Evolutionary conservation across 805 yeast species (phyloP).

Genomic region (Nakazawaea wyomingensis): DNA sequence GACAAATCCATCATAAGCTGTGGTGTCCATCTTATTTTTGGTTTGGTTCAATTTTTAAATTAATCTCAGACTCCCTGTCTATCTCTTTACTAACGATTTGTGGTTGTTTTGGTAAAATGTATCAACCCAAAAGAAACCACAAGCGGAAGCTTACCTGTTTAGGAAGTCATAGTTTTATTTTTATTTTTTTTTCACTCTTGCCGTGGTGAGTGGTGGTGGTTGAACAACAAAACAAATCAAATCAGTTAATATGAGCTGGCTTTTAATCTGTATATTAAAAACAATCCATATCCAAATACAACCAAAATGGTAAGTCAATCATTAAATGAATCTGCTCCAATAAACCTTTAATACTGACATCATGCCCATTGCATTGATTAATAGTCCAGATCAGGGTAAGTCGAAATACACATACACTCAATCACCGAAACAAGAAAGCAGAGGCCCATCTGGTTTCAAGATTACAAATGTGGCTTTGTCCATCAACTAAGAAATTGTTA

Average conservation of each 20-base stretch:
- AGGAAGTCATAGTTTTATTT: background rate
- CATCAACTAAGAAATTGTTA: background rate
- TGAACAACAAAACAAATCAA: too few relatives aligned
- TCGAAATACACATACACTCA: too few relatives aligned
- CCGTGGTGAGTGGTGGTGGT: too few relatives aligned
- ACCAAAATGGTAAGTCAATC: background rate
- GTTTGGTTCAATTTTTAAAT: too few relatives aligned
- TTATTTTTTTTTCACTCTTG: too few relatives aligned
- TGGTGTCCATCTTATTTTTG: background rate
- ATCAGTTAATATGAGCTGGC: too few relatives aligned
- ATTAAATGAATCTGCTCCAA: too few relatives aligned
- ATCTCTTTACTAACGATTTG: background rate
- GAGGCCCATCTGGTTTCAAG: too few relatives aligned
- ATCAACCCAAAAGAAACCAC: background rate
- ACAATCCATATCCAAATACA: background rate
- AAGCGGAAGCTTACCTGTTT: background rate
- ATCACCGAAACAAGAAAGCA: too few relatives aligned
- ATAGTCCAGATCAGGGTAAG: constrained; percentile 23
- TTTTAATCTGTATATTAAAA: background rate
- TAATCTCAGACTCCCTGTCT: background rate
- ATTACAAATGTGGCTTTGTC: background rate
- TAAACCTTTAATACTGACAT: too few relatives aligned
- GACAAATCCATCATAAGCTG: constrained; percentile 2
- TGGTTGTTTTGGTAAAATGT: background rate
- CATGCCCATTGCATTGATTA: background rate